phyloP scores from a whole-genome alignment of 1,139 yeast genomes.

The Pichia sp. region DNA sequence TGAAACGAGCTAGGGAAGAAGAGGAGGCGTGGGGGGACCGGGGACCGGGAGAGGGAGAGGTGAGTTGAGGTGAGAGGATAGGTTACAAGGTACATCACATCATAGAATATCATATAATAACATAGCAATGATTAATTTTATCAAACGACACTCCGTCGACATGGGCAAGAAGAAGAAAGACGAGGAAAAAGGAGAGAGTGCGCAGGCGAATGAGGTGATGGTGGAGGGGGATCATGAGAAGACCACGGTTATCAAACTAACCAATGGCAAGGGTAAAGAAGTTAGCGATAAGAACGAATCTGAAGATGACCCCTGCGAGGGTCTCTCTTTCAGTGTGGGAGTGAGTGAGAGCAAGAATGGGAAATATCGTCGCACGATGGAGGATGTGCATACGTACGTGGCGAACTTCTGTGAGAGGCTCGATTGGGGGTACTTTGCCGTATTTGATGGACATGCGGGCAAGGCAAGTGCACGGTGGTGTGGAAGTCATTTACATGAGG shows the following conservation, averaged over 20 bases:
- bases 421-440: slow-evolving; percentile 95
- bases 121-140: slow-evolving; percentile 16
- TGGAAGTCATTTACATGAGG: slow-evolving; percentile 74
- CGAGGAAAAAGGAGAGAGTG: background rate
- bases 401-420: slow-evolving; percentile 84
- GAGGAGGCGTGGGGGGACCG: too few relatives aligned
- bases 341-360: slow-evolving; percentile 84
- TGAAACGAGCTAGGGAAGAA: too few relatives aligned
- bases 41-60: too few relatives aligned
- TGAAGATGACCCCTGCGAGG: slow-evolving; percentile 22
- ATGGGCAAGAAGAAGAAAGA: background rate
- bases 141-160: slow-evolving; percentile 18
- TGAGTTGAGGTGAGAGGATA: too few relatives aligned
- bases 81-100: too few relatives aligned
- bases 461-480: slow-evolving; percentile 93
- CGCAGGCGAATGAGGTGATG: background rate
- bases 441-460: slow-evolving; percentile 98
- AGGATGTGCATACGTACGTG: slow-evolving; percentile 91
- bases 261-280: background rate
- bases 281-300: background rate
- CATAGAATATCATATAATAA: too few relatives aligned
- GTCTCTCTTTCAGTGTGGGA: slow-evolving; percentile 63
- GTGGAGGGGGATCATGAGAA: background rate
- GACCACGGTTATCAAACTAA: too few relatives aligned
- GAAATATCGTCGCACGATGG: slow-evolving; percentile 85